Evolutionary conservation across 2,329 filamentous ascomycete genomes (phyloP).

Genomic region (Fusarium papillatum): DNA sequence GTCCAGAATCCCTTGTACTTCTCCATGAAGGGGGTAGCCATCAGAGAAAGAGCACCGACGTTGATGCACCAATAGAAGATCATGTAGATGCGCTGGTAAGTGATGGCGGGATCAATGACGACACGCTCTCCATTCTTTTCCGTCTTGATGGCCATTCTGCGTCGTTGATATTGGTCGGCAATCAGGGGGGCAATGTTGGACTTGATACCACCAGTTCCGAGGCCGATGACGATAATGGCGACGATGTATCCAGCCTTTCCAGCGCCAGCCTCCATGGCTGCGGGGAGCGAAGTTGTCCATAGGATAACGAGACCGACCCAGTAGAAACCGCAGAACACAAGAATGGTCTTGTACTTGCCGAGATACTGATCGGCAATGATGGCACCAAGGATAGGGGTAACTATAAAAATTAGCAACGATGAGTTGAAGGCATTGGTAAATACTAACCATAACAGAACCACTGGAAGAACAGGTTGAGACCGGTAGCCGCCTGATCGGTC

Average conservation of each 20-base stretch:
- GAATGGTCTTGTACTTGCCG: constrained; percentile 73
- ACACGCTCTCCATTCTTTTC: constrained; percentile 68
- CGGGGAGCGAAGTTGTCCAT: constrained; percentile 62
- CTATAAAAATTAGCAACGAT: constrained; percentile 23
- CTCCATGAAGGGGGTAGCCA: constrained; percentile 79
- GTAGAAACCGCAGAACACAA: constrained; percentile 70
- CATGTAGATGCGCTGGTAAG: constrained; percentile 79
- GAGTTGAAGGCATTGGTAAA: background rate
- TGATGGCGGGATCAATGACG: constrained; percentile 76
- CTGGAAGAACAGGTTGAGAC: constrained; percentile 68
- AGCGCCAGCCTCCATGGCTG: constrained; percentile 51
- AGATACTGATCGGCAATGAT: constrained; percentile 70
- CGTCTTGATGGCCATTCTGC: constrained; percentile 62
- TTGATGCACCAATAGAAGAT: constrained; percentile 84
- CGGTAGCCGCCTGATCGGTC: constrained; percentile 67
- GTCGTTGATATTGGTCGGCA: constrained; percentile 75
- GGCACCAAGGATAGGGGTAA: constrained; percentile 62
- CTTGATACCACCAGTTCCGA: constrained; percentile 80
- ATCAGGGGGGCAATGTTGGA: constrained; percentile 72
- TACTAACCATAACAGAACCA: constrained; percentile 59
- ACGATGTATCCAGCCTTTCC: constrained; percentile 65
- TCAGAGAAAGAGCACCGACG: constrained; percentile 75
- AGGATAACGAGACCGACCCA: constrained; percentile 68
- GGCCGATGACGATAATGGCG: constrained; percentile 72
- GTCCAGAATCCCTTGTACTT: constrained; percentile 76